Base-by-base conservation (phyloP, 2,329 filamentous ascomycete species). In the Periconia digitata region DNA sequence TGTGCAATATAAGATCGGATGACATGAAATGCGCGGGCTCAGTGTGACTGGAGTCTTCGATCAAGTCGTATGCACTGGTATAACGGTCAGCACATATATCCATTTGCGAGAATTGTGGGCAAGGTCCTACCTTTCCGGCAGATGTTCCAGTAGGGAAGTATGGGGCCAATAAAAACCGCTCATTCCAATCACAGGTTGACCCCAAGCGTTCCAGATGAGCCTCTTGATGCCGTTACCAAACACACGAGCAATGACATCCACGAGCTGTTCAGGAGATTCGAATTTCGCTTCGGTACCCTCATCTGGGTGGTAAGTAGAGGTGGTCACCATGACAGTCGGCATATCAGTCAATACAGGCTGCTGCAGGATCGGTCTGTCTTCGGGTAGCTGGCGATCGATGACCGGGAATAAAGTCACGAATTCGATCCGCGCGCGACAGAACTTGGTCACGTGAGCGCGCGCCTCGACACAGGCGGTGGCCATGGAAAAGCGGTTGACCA, bases 401-500 rank as follows among this genome's bases (percentile, higher is more conserved):
- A 34, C 16, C 17, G 40, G 36, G 18, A 40, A 35, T 24, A 49
- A 21, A 40, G 43, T n/a, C 18, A 46, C 16, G 20, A 23, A 8
- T 21, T 44, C 32, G 22, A 46, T 21, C 40, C 37, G 38, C 10
- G 32, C 22, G 34, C 24, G 46, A 40, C 38, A 46, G 37, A 49
- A 49, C 15, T 49, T 38, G 34, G 40, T 22, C 36, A 43, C 43
- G 18, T 52, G 37, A 20, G 37, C 37, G 22, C 50, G 45, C 42
- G 43, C 50, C 20, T 52, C 50, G 15, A 8, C 21, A 40, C 35
- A 46, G 29, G 42, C 46, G 18, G 50, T 46, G 37, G 46, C 45
- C 21, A 46, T 49, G 22, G 50, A 46, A 34, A 52, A 40, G 39
- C 43, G 22, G 29, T 52, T 49, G 43, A 52, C 46, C 24, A 52